Conservation (phyloP, 345 rosid species). For the Passiflora organensis region DNA sequence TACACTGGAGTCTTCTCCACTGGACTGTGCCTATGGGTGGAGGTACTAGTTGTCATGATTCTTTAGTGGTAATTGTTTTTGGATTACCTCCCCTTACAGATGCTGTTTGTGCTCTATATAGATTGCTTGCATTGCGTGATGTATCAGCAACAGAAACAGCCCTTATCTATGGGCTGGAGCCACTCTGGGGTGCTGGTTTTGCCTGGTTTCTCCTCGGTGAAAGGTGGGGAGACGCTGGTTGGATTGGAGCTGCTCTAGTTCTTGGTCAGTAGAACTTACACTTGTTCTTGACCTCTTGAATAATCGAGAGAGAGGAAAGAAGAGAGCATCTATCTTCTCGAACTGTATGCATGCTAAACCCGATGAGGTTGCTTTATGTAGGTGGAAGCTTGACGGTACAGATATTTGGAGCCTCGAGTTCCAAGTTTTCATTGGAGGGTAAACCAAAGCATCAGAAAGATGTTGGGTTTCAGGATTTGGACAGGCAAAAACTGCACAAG, state of each 20-base stretch:
- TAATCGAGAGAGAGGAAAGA: not conserved
- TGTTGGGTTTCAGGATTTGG: constrained; percentile 6
- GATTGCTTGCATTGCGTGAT: constrained; percentile 55
- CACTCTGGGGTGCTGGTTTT: constrained; percentile 65
- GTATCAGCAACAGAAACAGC: constrained; percentile 58
- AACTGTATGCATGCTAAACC: not conserved
- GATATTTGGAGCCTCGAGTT: constrained; percentile 32
- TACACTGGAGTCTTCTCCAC: constrained; percentile 59
- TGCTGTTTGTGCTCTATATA: constrained; percentile 12
- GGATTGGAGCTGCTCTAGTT: constrained; percentile 62
- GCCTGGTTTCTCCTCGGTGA: constrained; percentile 72
- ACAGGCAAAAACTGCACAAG: constrained; percentile 14
- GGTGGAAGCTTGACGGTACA: constrained; percentile 58
- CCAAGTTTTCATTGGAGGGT: constrained; percentile 9
- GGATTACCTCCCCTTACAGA: too few species aligned
- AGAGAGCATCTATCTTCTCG: not conserved
- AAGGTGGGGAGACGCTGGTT: constrained; percentile 56
- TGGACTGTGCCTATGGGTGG: constrained; percentile 54
- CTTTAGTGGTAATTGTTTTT: too few species aligned
- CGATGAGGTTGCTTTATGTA: constrained; percentile 1
- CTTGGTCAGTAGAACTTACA: constrained; percentile 29
- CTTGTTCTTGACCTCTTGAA: not conserved
- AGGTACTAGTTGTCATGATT: too few species aligned
- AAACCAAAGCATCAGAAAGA: constrained; percentile 15
- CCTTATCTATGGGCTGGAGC: constrained; percentile 60